A percentile compares a stretch with the other conserved stretches of the same genome.
These are phyloP conservation scores for Leishmania major DNA, from an alignment of 208 protist genomes.

Conservation along the genomic window DNA sequence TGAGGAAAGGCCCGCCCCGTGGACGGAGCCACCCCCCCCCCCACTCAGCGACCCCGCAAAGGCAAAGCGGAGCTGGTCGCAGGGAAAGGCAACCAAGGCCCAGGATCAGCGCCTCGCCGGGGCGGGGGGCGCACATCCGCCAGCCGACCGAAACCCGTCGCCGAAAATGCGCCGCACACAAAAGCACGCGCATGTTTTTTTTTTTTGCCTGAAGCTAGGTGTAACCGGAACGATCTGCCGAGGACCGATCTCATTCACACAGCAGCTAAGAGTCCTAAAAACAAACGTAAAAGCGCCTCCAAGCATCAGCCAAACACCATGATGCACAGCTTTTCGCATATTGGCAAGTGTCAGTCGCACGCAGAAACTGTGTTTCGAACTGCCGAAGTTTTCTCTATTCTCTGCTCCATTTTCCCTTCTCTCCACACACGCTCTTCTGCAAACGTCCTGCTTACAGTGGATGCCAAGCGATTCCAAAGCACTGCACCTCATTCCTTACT, in stretches of 20 bases:
- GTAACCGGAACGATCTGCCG: too few species aligned
- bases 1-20: not conserved
- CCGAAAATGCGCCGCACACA: not conserved
- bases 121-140: too few species aligned
- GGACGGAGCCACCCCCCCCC: not conserved
- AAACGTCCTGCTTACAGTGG: not conserved
- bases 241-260: not conserved
- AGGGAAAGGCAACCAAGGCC: not conserved
- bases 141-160: too few species aligned
- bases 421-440: not conserved
- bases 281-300: too few species aligned
- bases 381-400: not conserved
- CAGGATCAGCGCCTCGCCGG: not conserved
- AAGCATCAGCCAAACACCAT: not conserved
- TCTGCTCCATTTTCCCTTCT: constrained; percentile 8
- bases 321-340: too few species aligned
- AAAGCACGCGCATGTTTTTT: not conserved
- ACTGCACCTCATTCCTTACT: not conserved
- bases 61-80: too few species aligned
- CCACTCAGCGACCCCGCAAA: not conserved
- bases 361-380: not conserved
- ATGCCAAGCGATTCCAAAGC: not conserved
- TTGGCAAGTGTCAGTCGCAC: too few species aligned
- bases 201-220: too few species aligned
- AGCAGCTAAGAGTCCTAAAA: not conserved